phyloP scores from a whole-genome alignment of 1,284 basidiomycete species.

The Ceratobasidium papillatum region DNA sequence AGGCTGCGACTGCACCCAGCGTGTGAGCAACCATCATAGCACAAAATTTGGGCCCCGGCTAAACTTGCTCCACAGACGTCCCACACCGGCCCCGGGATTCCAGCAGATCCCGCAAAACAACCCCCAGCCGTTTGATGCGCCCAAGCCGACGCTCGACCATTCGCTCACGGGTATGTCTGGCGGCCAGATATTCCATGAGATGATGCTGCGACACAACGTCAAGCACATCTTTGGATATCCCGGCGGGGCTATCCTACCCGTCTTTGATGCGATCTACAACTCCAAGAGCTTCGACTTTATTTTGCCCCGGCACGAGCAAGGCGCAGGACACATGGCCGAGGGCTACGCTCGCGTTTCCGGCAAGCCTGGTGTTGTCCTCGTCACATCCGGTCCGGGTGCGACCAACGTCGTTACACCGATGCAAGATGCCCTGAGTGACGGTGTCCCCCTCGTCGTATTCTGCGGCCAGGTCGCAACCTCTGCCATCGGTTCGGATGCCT shows the following conservation, averaged over 20 bases:
- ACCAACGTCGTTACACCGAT: constrained; percentile 98
- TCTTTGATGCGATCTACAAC: constrained; percentile 99
- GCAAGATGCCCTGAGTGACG: constrained; percentile 97
- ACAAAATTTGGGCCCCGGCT: not conserved
- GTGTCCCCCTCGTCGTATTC: constrained; percentile 95
- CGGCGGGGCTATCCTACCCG: constrained; percentile 96
- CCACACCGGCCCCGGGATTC: constrained; percentile 69
- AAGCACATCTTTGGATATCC: constrained; percentile 99
- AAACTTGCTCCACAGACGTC: constrained; percentile 59
- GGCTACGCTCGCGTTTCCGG: constrained; percentile 98
- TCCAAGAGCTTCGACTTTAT: constrained; percentile 96
- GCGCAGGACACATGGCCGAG: constrained; percentile 98
- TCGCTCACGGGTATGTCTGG: constrained; percentile 94
- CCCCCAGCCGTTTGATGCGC: constrained; percentile 29
- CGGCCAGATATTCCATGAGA: constrained; percentile 98
- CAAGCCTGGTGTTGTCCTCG: constrained; percentile 96
- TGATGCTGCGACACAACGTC: constrained; percentile 97
- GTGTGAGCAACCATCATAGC: constrained; percentile 55
- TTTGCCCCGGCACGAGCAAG: constrained; percentile 96
- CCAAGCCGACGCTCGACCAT: constrained; percentile 61
- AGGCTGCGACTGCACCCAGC: constrained; percentile 67
- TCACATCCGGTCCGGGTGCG: constrained; percentile 97
- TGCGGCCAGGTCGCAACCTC: constrained; percentile 97
- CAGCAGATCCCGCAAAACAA: constrained; percentile 67
- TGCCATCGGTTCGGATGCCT: constrained; percentile 97